phyloP scores from a whole-genome alignment of 208 protist species.

The Trypanosoma congolense region DNA sequence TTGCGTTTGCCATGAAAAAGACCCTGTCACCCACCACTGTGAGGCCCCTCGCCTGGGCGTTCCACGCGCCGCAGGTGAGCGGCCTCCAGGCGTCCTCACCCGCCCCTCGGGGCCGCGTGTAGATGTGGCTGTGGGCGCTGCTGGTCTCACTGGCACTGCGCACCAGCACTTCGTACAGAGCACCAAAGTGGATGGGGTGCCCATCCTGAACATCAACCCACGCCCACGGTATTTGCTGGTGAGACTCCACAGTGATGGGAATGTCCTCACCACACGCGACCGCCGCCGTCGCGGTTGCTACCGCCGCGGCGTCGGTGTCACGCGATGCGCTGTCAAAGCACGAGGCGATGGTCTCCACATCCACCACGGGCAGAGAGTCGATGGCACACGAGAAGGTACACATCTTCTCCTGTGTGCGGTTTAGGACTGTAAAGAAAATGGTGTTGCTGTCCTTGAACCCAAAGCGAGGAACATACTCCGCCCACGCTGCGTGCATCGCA shows the following conservation, averaged over 20 bases:
- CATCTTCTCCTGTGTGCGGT: constrained; percentile 62
- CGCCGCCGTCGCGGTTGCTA: constrained; percentile 8
- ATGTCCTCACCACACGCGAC: background rate
- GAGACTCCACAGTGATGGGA: constrained; percentile 36
- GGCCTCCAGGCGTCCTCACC: constrained; percentile 37
- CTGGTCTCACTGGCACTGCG: constrained; percentile 45
- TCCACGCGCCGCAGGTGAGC: constrained; percentile 68
- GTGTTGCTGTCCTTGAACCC: constrained; percentile 65
- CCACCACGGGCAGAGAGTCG: constrained; percentile 34
- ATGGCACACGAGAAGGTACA: constrained; percentile 58
- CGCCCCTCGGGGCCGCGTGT: constrained; percentile 19
- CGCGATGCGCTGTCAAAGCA: constrained; percentile 10
- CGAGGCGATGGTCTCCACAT: constrained; percentile 25
- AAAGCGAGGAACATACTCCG: constrained; percentile 81
- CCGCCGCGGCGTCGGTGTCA: constrained; percentile 5
- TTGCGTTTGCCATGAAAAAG: constrained; percentile 62
- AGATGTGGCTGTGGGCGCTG: constrained; percentile 67
- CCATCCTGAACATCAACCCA: constrained; percentile 62
- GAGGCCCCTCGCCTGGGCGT: constrained; percentile 38
- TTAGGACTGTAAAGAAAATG: constrained; percentile 62
- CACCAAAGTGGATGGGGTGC: constrained; percentile 46
- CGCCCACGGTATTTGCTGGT: constrained; percentile 60
- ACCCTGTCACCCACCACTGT: constrained; percentile 27
- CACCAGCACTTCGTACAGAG: constrained; percentile 46
- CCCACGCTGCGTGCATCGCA: constrained; percentile 35